Base-by-base conservation (phyloP, 2,329 filamentous ascomycete genomes). In the Phyllosticta citriasiana region DNA sequence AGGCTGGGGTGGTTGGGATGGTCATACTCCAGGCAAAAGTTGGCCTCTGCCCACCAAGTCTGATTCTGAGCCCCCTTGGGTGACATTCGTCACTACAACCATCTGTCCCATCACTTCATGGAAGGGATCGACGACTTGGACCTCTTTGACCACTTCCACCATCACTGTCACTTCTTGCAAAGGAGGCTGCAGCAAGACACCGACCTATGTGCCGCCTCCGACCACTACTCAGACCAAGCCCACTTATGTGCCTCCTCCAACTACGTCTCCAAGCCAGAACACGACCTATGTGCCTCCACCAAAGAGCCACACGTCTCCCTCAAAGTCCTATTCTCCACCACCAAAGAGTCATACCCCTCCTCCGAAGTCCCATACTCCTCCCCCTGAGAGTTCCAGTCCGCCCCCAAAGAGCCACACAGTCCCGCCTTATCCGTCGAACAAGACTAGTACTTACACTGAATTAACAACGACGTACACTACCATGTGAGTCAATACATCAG, bases 21-120 rank as follows among this genome's bases (percentile, higher is more conserved):
- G 40, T 4, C 40, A n/a, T n/a, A 47, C 40, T 2, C 40, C 40
- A n/a, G 40, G 40, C 16, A 47, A 47, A 47, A n/a, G 40, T n/a
- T 47, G 40, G 40, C 40, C 40, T n/a, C 40, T n/a, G n/a, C 40
- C 40, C 40, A 47, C 14, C 14, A 7, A 47, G 40, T n/a, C 40
- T 47, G 40, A 47, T 7, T 47, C 16, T 19, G 40, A 47, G 40
- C 40, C 40, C 16, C 40, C 16, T 19, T 47, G 40, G 26, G 60
- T 64, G 51, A 58, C 61, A 7, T 63, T 55, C 26, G 19, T 51
- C 8, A 62, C 60, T 10, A 54, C 35, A 14, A 64, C 64, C 55
- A 65, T 54, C 25, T 57, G 59, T 22, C 59, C 64, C 51, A 54
- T 63, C 51, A 63, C 30, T 59, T 65, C 62, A 16, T 65, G 61